These are phyloP conservation scores for Vitis rupestris DNA, from an alignment of 164 flowering plant genomes.

Conservation along the genomic window DNA sequence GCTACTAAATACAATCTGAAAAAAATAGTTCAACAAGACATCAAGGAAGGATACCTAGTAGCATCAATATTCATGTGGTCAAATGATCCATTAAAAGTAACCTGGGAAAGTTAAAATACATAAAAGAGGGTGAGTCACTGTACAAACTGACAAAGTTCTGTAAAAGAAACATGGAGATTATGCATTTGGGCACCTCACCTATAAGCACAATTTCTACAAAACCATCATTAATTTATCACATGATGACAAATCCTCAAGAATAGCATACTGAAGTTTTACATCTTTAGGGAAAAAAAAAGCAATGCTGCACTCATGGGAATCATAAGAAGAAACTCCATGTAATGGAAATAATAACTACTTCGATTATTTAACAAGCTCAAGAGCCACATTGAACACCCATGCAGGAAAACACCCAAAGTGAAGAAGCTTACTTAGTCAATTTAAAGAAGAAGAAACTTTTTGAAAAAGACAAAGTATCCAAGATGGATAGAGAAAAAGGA, in stretches of 20 bases:
- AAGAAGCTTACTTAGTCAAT: too few species aligned
- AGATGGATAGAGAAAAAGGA: too few species aligned
- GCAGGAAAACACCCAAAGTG: too few species aligned
- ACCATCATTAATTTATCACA: neutral
- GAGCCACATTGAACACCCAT: too few species aligned
- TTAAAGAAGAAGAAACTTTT: too few species aligned
- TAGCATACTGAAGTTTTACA: neutral
- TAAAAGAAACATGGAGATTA: neutral
- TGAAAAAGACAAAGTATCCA: too few species aligned
- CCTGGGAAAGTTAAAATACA: constrained; percentile 45
- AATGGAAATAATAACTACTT: too few species aligned
- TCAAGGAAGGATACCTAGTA: constrained; percentile 60
- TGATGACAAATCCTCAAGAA: neutral
- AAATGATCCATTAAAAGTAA: constrained; percentile 96
- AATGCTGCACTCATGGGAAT: too few species aligned
- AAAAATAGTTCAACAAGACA: neutral
- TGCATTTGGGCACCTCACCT: neutral
- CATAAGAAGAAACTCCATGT: too few species aligned
- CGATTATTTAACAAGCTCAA: too few species aligned
- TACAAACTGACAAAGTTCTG: too few species aligned
- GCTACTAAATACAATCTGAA: neutral
- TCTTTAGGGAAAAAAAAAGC: neutral
- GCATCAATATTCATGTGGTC: constrained; percentile 98
- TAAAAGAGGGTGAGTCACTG: neutral
- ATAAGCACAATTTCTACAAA: neutral